Conservation (phyloP, 1,139 yeast species). For the Eremothecium cymbalariae region DNA sequence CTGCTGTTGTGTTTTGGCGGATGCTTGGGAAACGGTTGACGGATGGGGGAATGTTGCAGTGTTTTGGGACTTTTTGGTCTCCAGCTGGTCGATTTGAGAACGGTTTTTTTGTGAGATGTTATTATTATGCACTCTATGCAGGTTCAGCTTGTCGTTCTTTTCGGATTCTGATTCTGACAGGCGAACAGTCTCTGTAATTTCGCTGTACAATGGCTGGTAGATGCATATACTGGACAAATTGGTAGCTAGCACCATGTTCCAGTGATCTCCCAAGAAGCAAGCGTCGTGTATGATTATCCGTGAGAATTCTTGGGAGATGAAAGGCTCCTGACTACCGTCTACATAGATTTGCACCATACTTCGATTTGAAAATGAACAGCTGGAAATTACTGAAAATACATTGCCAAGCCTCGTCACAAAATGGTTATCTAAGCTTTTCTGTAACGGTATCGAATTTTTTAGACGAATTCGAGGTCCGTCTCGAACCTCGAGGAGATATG, state of each 20-base stretch:
- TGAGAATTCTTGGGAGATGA: background rate
- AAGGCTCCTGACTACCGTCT: slow-evolving; percentile 2
- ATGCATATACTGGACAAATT: background rate
- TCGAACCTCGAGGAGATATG: slow-evolving; percentile 2
- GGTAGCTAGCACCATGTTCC: slow-evolving; percentile 1
- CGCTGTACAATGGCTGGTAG: background rate
- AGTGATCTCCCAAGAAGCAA: background rate
- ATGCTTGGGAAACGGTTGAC: too few species aligned
- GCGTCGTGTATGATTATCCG: slow-evolving; percentile 1
- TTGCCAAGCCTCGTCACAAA: background rate
- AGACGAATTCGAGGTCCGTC: slow-evolving; percentile 2
- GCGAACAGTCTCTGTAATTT: background rate
- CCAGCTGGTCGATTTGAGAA: too few species aligned
- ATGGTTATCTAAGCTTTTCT: slow-evolving; percentile 1
- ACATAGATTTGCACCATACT: slow-evolving; percentile 2
- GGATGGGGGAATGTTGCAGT: too few species aligned
- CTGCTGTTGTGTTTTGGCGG: too few species aligned
- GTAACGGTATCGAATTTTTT: slow-evolving; percentile 1
- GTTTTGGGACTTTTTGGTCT: too few species aligned
- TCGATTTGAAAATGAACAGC: background rate
- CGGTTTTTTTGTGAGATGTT: too few species aligned
- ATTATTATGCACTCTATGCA: too few species aligned
- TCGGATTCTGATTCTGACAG: background rate
- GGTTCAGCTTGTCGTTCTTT: too few species aligned
- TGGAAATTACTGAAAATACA: slow-evolving; percentile 7